Evolutionary conservation across 441 rosid species (phyloP), one percentile per base, ranked within the genome.

Genomic region (Jatropha multifida): DNA sequence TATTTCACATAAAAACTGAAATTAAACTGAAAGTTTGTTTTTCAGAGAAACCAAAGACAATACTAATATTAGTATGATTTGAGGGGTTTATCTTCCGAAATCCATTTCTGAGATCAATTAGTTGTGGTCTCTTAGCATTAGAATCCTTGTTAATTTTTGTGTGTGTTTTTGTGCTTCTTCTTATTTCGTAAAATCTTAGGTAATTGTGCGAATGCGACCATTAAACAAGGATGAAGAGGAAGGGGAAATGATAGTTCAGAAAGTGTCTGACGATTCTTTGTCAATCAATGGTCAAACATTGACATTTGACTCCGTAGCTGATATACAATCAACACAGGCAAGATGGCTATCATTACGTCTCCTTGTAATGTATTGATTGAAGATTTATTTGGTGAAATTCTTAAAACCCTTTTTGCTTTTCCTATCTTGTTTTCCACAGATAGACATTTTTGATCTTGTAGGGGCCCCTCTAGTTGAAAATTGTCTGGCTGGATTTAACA

Each of bases 401-500:
- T 74, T 5, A 74, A 71, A 44, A 32, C 0, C 51, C 41, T 79
- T 75, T 12, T 65, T 20, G 37, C 26, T 55, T 61, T 18, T 12
- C 69, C 46, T 11, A 32, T 66, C 77, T 73, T 20, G 60, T 68
- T 76, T 46, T 62, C 74, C 82, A 73, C 92, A 97, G 99, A 71
- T 85, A 61, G 99, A 94, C 70, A 87, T 97, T 44, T 97, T 93
- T 81, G 85, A 92, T 87, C 95, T 89, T 54, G 90, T 94, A 18
- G 99, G 99, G 68, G 89, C 82, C 20, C 98, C 99, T 72, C 92
- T 97, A 0, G 99, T 97, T 11, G 99, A 97, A 77, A 97, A 97
- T 77, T 97, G 99, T 84, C 83, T 97, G 37, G 97, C 99, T 40
- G 99, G 99, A 62, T 97, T 97, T 77, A 97, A 97, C 81, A 97